A percentile compares a stretch with the other conserved stretches of the same genome.
phyloP scores from a whole-genome alignment of 1,139 yeast genomes.

The Pichia norvegensis region DNA sequence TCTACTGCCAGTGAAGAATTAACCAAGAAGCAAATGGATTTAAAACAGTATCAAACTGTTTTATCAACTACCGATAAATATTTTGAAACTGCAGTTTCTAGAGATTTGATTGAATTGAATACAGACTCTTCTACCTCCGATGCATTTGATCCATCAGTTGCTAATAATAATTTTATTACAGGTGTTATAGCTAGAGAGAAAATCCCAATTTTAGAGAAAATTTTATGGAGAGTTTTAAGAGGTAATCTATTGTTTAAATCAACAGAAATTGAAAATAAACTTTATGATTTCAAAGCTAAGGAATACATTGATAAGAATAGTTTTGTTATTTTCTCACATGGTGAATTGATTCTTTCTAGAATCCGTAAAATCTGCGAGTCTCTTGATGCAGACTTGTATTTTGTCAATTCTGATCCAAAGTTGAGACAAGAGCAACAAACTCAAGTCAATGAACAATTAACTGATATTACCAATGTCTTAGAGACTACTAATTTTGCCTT shows the following conservation, averaged over 20 bases:
- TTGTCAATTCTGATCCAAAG: constrained; percentile 37
- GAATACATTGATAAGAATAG: constrained; percentile 39
- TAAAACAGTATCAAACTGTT: constrained; percentile 60
- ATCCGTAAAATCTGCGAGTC: constrained; percentile 46
- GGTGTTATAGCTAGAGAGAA: constrained; percentile 44
- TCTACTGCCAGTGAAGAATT: constrained; percentile 49
- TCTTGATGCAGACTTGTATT: constrained; percentile 44
- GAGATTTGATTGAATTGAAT: constrained; percentile 27
- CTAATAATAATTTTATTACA: constrained; percentile 40
- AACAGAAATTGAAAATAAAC: constrained; percentile 36
- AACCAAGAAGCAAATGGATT: constrained; percentile 45
- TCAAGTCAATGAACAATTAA: constrained; percentile 43
- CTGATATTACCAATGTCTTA: constrained; percentile 54
- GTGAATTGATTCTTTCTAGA: constrained; percentile 41
- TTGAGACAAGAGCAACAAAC: constrained; percentile 48
- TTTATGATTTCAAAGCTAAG: constrained; percentile 32
- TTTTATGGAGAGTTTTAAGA: constrained; percentile 50
- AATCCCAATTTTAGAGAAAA: constrained; percentile 41
- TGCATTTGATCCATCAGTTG: neutral
- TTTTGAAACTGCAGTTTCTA: constrained; percentile 36
- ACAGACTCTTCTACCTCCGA: constrained; percentile 18
- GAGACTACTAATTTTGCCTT: constrained; percentile 51
- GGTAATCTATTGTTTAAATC: constrained; percentile 49
- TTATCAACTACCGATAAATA: constrained; percentile 63
- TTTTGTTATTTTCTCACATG: constrained; percentile 49